A percentile compares a stretch with the other conserved stretches of the same genome.
phyloP scores from a whole-genome alignment of 1,139 yeast genomes.

The Hemisphaericaspora xylanilytica region DNA sequence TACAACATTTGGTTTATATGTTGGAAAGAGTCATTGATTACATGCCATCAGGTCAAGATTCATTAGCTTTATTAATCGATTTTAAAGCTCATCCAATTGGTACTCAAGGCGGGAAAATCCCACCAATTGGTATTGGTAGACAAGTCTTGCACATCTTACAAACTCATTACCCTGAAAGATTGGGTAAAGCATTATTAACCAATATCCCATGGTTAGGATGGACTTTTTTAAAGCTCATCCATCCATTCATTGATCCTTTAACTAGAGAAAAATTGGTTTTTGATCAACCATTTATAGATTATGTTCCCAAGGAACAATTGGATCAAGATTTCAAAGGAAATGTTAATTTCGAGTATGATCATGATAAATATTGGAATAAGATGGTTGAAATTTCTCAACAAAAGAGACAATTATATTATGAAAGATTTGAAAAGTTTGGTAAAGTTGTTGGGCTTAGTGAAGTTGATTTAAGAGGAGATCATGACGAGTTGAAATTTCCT shows the following conservation, averaged over 20 bases:
- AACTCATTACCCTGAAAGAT: constrained; percentile 49
- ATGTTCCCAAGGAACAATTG: constrained; percentile 45
- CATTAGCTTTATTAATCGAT: constrained; percentile 76
- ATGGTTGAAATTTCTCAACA: constrained; percentile 41
- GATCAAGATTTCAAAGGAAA: constrained; percentile 48
- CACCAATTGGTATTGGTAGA: constrained; percentile 76
- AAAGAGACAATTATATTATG: constrained; percentile 34
- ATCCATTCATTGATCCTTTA: constrained; percentile 50
- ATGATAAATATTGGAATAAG: constrained; percentile 42
- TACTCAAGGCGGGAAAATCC: constrained; percentile 64
- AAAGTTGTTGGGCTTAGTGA: constrained; percentile 53
- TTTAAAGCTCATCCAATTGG: constrained; percentile 48
- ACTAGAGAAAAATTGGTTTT: constrained; percentile 49
- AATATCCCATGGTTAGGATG: constrained; percentile 50
- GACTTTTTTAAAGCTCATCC: constrained; percentile 46
- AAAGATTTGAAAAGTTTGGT: constrained; percentile 41
- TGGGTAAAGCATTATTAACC: constrained; percentile 47
- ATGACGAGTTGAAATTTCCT: constrained; percentile 38
- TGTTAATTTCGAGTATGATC: constrained; percentile 43
- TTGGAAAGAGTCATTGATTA: constrained; percentile 85
- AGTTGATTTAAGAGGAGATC: constrained; percentile 64
- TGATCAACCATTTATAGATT: constrained; percentile 47
- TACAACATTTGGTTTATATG: constrained; percentile 80
- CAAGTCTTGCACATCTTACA: constrained; percentile 72
- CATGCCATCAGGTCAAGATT: constrained; percentile 96